Conservation (phyloP, 2,329 filamentous ascomycete genomes). For the Talaromyces sp. region DNA sequence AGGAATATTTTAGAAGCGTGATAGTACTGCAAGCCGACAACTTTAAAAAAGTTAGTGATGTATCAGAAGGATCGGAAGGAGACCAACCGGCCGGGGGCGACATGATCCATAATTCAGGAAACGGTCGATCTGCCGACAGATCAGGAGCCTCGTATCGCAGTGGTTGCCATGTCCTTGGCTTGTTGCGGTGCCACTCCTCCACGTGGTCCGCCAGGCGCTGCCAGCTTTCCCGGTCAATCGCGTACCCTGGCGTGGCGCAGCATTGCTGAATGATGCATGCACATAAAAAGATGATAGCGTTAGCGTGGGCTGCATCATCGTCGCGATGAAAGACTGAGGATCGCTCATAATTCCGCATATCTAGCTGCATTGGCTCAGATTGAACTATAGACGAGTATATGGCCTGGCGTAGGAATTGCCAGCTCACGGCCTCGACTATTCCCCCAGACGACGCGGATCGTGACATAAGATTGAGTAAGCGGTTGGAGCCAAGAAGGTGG, state of each 20-base stretch:
- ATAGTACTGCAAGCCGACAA: constrained; percentile 37
- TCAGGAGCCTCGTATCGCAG: constrained; percentile 26
- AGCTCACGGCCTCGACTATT: constrained; percentile 37
- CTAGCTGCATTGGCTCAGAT: constrained; percentile 32
- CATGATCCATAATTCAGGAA: constrained; percentile 35
- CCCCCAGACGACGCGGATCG: constrained; percentile 37
- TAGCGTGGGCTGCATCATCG: constrained; percentile 36
- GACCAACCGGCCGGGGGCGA: constrained; percentile 29
- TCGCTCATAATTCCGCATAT: constrained; percentile 35
- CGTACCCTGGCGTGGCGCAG: constrained; percentile 17
- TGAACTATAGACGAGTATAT: constrained; percentile 38
- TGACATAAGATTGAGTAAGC: constrained; percentile 35
- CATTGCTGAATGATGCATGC: constrained; percentile 32
- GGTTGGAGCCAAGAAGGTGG: constrained; percentile 36
- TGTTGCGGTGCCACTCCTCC: constrained; percentile 26
- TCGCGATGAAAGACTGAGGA: constrained; percentile 33
- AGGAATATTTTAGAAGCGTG: constrained; percentile 29
- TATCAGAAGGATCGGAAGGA: neutral
- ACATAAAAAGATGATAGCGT: constrained; percentile 36
- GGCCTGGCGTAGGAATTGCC: constrained; percentile 40
- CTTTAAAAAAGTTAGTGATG: constrained; percentile 13
- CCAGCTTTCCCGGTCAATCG: constrained; percentile 22
- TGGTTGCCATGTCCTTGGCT: constrained; percentile 29
- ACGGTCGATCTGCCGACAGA: constrained; percentile 20
- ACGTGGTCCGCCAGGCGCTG: constrained; percentile 21